Evolutionary conservation across 441 rosid genomes (phyloP).

Genomic region (Bocquillonia castaneifolia): DNA sequence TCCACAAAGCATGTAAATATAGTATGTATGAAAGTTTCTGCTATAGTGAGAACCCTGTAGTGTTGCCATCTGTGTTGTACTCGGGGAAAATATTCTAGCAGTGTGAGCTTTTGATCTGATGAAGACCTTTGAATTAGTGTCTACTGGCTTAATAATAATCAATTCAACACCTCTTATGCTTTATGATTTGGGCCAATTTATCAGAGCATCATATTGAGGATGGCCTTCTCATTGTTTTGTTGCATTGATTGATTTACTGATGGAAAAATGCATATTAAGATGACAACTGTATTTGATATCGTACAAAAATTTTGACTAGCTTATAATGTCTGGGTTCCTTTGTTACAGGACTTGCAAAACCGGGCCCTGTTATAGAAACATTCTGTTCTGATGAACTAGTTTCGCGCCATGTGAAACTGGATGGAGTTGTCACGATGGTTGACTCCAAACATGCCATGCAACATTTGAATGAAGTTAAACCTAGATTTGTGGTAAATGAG

Average conservation of each 20-base stretch:
- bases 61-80: not conserved
- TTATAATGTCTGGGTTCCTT: not conserved
- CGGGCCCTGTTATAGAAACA: conserved; percentile 70
- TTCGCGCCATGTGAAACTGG: conserved; percentile 49
- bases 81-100: not conserved
- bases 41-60: not conserved
- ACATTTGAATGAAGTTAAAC: conserved; percentile 61
- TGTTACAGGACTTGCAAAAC: conserved; percentile 71
- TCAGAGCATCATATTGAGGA: not conserved
- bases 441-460: conserved; percentile 68
- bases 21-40: not conserved
- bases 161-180: not conserved
- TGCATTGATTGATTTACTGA: not conserved
- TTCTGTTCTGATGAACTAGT: conserved; percentile 62
- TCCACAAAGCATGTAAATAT: not conserved
- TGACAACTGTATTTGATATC: not conserved
- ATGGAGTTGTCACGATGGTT: conserved; percentile 74
- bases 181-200: not conserved
- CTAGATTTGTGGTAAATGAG: conserved; percentile 67
- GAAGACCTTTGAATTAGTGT: not conserved
- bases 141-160: not conserved
- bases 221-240: conserved; percentile 8
- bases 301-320: not conserved
- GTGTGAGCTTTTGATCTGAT: not conserved
- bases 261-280: not conserved